Evolutionary conservation across 805 yeast genomes (phyloP).

Genomic region (Millerago galiae): DNA sequence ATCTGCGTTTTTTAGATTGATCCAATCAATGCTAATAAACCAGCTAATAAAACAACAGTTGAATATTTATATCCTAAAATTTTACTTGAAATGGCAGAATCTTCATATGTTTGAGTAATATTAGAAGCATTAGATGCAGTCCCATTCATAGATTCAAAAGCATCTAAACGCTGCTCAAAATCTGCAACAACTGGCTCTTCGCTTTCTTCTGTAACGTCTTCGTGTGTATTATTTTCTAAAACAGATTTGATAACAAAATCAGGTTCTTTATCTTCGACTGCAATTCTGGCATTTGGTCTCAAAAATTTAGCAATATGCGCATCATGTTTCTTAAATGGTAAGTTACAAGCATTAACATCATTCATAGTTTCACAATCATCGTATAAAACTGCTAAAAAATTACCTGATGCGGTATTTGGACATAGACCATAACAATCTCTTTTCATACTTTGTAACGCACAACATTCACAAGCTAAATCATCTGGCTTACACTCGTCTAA

Average conservation of each 20-base stretch:
- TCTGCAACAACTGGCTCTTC: neutral
- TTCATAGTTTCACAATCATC: slow-evolving; percentile 40
- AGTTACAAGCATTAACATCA: slow-evolving; percentile 44
- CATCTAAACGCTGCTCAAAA: slow-evolving; percentile 2
- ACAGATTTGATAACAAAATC: slow-evolving; percentile 18
- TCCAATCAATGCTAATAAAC: neutral
- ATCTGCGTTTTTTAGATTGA: neutral
- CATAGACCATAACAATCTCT: slow-evolving; percentile 42
- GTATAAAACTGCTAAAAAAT: slow-evolving; percentile 38
- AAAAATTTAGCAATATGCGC: slow-evolving; percentile 24
- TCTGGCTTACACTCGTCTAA: slow-evolving; percentile 46
- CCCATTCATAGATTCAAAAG: neutral
- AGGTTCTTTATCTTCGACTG: slow-evolving; percentile 22
- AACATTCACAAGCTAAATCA: slow-evolving; percentile 51
- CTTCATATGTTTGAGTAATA: slow-evolving; percentile 1
- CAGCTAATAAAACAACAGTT: neutral
- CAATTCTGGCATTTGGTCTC: slow-evolving; percentile 21
- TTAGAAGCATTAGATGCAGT: neutral
- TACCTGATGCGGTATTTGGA: slow-evolving; percentile 40
- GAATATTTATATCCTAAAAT: neutral
- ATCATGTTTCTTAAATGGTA: slow-evolving; percentile 43
- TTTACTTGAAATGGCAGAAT: slow-evolving; percentile 1
- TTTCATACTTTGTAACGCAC: slow-evolving; percentile 45
- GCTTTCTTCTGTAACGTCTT: neutral
- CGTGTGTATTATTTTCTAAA: slow-evolving; percentile 12